Base-by-base conservation (phyloP, 106 monocot genomes). In the Agapanthus africanus region DNA sequence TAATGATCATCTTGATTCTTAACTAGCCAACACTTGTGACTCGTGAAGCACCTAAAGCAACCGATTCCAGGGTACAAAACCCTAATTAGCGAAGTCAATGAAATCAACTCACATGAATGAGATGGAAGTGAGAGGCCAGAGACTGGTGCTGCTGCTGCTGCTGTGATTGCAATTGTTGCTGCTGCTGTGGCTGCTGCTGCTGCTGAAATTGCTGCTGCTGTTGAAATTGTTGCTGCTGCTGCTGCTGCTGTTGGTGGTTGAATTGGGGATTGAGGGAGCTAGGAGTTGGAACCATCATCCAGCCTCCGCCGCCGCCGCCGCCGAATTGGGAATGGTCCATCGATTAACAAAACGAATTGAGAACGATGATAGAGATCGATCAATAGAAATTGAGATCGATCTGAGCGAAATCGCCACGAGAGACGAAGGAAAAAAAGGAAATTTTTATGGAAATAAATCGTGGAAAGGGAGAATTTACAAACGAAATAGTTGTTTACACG, bases 231-330 rank as follows among this genome's bases (percentile, higher is more conserved):
- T 26, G 57, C 18, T 74, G 80, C 35, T 65, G 75, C 27, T 70
- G 70, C 38, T 65, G 70, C 26, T 57, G 74, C 15, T 62, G 74
- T 4, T 71, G 66, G 0, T 40, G 34, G 15, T 72, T 44, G 35
- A 37, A 52, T 15, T 76, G 76, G 23, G 47, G 67, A 9, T 32
- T 33, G 0, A 36, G 27, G 2, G 79, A 26, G 46, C 38, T 80
- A 21, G 64, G 80, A 1, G 50, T 80, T 21, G 80, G 84, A 21
- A 85, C 71, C 85, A 85, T 81, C 85, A 75, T 85, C 85, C 85
- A 85, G 27, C 74, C 68, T 25, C 80, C 76, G 10, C 78, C 69
- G 36, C 70, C 79, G 18, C 79, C 75, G 4, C 68, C 70, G 35
- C 71, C 80, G 28, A 60, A 84, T 32, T 73, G 80, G n/a, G n/a